These are phyloP conservation scores for Cyberlindnera lachancei DNA, from an alignment of 805 yeast species.

Conservation along the genomic window DNA sequence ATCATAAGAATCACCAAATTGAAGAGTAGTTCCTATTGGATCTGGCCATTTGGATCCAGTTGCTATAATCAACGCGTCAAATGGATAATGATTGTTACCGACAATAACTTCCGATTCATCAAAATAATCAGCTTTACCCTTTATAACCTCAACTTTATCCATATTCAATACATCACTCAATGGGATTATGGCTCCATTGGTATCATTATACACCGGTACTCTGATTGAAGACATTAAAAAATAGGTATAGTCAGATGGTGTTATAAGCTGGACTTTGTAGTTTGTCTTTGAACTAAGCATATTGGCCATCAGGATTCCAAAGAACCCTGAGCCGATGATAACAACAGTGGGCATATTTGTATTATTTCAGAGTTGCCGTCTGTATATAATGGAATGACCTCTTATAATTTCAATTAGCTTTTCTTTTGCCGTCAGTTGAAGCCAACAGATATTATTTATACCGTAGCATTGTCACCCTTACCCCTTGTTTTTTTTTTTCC, in stretches of 20 bases:
- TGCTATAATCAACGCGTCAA: constrained; percentile 24
- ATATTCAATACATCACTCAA: constrained; percentile 16
- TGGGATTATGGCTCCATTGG: constrained; percentile 12
- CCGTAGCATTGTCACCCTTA: too few relatives aligned
- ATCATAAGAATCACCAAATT: constrained; percentile 11
- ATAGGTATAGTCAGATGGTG: constrained; percentile 11
- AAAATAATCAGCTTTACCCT: constrained; percentile 16
- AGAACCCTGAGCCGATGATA: constrained; percentile 20
- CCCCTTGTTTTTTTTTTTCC: too few relatives aligned
- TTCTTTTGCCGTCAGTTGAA: too few relatives aligned
- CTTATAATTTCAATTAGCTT: too few relatives aligned
- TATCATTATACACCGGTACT: constrained; percentile 13
- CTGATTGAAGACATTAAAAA: constrained; percentile 13
- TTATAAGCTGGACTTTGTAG: constrained; percentile 10
- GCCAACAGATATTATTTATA: too few relatives aligned
- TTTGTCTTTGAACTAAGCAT: constrained; percentile 7
- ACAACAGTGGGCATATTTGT: constrained; percentile 14
- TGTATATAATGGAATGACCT: too few relatives aligned
- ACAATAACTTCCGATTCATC: constrained; percentile 13
- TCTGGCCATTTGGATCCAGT: constrained; percentile 25
- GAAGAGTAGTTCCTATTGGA: constrained; percentile 17
- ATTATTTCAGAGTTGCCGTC: too few relatives aligned
- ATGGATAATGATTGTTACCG: constrained; percentile 3
- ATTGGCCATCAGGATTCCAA: constrained; percentile 17
- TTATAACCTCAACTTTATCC: constrained; percentile 15